Base-by-base conservation (phyloP, 176 grass and related monocot species). In the Secale cereale region DNA sequence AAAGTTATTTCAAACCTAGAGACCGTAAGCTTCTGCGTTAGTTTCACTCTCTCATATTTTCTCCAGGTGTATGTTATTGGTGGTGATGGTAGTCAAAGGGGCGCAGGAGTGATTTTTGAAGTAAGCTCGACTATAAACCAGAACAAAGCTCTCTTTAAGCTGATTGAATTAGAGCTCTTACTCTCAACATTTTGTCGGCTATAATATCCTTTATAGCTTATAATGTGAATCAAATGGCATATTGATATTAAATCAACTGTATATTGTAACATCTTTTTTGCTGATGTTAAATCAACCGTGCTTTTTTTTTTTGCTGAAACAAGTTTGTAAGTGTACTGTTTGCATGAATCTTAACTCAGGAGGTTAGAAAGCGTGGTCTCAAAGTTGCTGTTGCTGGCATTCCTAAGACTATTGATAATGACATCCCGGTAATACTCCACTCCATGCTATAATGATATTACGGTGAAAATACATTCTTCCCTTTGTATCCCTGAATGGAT, bases 401-500 rank as follows among this genome's bases (percentile, higher is more conserved):
- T 84, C 95, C 95, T 84, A 98, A 98, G 85, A 98, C 95, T 31
- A 98, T 98, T 67, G 95, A 98, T 72, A 98, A 98, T 67, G 95
- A 98, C 67, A 98, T 98, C 82, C 74, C 87, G 41, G 97, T 99
- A 95, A 85, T 82, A 70, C 40, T 2, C 69, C 84, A 69, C 20
- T 59, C 31, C 28, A 52, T 19, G 66, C 77, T 71, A 33, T 74
- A 40, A 35, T 41, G 35, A 85, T 41, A 76, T 48, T 78, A 45
- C n/a, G n/a, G 59, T 82, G 28, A 75, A 82, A 20, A 26, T 81
- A 7, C 66, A 80, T 67, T 35, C 25, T 59, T 56, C 8, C 26
- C 7, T 70, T 7, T 66, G 26, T 64, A 65, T 29, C 16, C 26
- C 8, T 25, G 4, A 87, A 85, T 27, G 74, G 1, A 28, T 22